These are phyloP conservation scores for Scheffersomyces amazonensis DNA, from an alignment of 805 yeast genomes.

Conservation along the genomic window DNA sequence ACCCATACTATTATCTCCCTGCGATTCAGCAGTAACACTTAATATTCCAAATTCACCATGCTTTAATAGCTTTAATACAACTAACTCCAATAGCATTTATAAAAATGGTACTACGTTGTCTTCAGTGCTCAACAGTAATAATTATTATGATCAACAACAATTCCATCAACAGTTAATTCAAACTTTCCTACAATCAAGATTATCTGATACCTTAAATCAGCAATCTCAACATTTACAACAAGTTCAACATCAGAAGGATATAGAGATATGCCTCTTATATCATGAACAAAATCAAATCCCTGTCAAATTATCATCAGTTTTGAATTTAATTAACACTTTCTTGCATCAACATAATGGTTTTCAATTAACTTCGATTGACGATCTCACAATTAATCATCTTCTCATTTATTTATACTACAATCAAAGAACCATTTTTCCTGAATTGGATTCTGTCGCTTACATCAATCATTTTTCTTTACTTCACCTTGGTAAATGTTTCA, in stretches of 20 bases:
- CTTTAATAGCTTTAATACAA: no score
- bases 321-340: slow-evolving; percentile 11
- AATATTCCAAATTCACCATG: slow-evolving; percentile 2
- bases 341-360: slow-evolving; percentile 1
- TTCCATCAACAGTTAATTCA: slow-evolving; percentile 8
- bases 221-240: neutral
- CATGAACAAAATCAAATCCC: slow-evolving; percentile 4
- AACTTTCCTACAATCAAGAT: neutral
- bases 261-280: slow-evolving; percentile 8
- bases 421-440: slow-evolving; percentile 5
- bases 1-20: slow-evolving; percentile 10
- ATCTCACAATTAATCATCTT: slow-evolving; percentile 17
- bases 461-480: slow-evolving; percentile 18
- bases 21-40: slow-evolving; percentile 17
- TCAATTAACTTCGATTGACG: neutral
- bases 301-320: slow-evolving; percentile 13
- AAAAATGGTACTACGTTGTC: no score
- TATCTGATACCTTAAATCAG: neutral
- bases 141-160: slow-evolving; percentile 7
- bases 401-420: slow-evolving; percentile 15
- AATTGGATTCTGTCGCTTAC: slow-evolving; percentile 1
- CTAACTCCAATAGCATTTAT: no score
- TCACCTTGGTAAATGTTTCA: slow-evolving; percentile 15
- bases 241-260: neutral
- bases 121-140: no score